Evolutionary conservation across 805 yeast genomes (phyloP).

Genomic region (Candida silvicultrix): DNA sequence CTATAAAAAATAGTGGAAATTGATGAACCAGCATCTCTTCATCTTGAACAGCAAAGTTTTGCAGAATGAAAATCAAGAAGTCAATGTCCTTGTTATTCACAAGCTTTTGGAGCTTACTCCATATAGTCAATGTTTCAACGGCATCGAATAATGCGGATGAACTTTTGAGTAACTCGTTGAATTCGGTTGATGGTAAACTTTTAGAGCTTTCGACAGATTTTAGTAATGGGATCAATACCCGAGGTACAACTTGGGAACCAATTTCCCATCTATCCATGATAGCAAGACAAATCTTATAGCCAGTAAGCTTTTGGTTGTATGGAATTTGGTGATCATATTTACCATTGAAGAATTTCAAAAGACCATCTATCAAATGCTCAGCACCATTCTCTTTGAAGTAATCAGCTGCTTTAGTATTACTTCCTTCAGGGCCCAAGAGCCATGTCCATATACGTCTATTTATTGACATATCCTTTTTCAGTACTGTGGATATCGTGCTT

Average conservation of each 20-base stretch:
- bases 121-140: slow-evolving; percentile 73
- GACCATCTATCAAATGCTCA: slow-evolving; percentile 41
- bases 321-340: slow-evolving; percentile 15
- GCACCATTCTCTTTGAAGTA: slow-evolving; percentile 61
- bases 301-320: slow-evolving; percentile 34
- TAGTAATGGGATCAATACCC: slow-evolving; percentile 60
- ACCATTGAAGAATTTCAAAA: slow-evolving; percentile 41
- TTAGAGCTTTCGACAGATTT: slow-evolving; percentile 33
- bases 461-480: slow-evolving; percentile 87
- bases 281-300: slow-evolving; percentile 61
- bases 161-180: slow-evolving; percentile 44
- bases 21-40: slow-evolving; percentile 81
- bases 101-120: slow-evolving; percentile 54
- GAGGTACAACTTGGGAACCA: slow-evolving; percentile 68
- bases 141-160: slow-evolving; percentile 77
- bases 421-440: slow-evolving; percentile 73
- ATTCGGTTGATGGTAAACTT: slow-evolving; percentile 17
- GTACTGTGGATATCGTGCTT: slow-evolving; percentile 60
- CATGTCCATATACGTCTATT: slow-evolving; percentile 93
- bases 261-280: slow-evolving; percentile 95
- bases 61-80: slow-evolving; percentile 52
- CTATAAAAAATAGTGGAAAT: slow-evolving; percentile 61
- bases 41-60: slow-evolving; percentile 68
- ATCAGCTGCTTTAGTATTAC: slow-evolving; percentile 8
- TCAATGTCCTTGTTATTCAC: slow-evolving; percentile 34